Evolutionary conservation across 768 basidiomycete species (phyloP).

Genomic region (Pleurotus pulmonarius): DNA sequence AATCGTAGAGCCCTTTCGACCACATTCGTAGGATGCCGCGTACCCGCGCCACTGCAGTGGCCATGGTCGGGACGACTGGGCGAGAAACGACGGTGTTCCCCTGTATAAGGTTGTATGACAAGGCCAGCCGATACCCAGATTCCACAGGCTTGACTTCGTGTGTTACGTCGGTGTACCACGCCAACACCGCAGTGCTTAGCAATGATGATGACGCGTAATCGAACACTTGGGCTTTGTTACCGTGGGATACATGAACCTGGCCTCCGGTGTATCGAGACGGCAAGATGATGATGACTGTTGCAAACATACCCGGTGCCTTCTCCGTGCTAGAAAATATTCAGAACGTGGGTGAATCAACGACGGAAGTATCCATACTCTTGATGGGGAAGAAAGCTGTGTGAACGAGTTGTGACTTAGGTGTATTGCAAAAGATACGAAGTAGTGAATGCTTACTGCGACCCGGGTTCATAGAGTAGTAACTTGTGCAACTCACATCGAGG

Average conservation of each 20-base stretch:
- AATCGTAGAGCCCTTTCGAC: conserved; percentile 21
- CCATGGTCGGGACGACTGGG: conserved; percentile 24
- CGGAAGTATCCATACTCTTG: conserved; percentile 34
- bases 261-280: conserved; percentile 46
- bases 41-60: conserved; percentile 17
- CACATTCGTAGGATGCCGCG: conserved; percentile 33
- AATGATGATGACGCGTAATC: conserved; percentile 30
- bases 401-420: background rate
- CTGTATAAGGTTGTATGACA: conserved; percentile 50
- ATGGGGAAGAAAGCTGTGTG: conserved; percentile 37
- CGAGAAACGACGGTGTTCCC: conserved; percentile 22
- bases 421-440: background rate
- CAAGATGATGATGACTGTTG: conserved; percentile 43
- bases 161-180: conserved; percentile 52
- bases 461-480: conserved; percentile 42
- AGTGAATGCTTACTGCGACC: conserved; percentile 39
- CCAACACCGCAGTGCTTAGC: conserved; percentile 31
- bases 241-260: conserved; percentile 38
- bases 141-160: conserved; percentile 48
- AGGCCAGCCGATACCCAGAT: conserved; percentile 45
- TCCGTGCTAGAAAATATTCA: conserved; percentile 31
- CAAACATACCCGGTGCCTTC: conserved; percentile 47
- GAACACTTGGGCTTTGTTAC: conserved; percentile 25
- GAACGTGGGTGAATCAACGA: background rate
- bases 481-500: conserved; percentile 42